Percentiles rank a stretch among this genome's conserved stretches.
phyloP scores from a whole-genome alignment of 129 eudicot genomes.

The Arctium lappa region DNA sequence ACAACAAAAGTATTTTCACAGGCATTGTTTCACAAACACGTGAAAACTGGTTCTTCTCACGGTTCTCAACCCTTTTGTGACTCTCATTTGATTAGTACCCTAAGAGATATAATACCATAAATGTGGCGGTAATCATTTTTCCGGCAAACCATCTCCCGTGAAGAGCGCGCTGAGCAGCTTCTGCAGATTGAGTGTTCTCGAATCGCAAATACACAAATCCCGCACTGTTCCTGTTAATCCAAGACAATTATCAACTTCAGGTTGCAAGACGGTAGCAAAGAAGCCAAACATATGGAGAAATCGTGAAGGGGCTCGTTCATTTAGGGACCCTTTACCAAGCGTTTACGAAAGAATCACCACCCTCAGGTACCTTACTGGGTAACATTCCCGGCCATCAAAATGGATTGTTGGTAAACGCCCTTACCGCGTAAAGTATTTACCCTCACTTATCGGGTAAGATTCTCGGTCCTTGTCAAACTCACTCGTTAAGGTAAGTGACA shows the following conservation, averaged over 20 bases:
- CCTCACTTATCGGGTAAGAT: too few relatives aligned
- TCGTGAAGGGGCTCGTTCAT: neutral
- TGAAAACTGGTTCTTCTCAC: neutral
- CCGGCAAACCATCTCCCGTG: constrained; percentile 98
- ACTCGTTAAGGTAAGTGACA: too few relatives aligned
- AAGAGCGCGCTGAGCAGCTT: constrained; percentile 71
- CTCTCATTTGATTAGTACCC: neutral
- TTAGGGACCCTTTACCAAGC: neutral
- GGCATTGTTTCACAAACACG: neutral
- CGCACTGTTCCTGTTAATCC: constrained; percentile 52
- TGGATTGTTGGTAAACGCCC: too few relatives aligned
- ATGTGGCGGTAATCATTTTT: constrained; percentile 86
- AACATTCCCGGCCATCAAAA: too few relatives aligned
- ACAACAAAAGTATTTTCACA: neutral
- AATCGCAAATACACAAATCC: constrained; percentile 80
- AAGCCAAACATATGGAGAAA: neutral
- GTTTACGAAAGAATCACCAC: too few relatives aligned
- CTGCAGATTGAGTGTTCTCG: constrained; percentile 62
- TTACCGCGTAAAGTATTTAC: too few relatives aligned
- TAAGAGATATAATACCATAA: constrained; percentile 42
- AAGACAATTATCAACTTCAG: constrained; percentile 13
- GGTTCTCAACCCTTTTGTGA: neutral
- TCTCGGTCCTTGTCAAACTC: too few relatives aligned
- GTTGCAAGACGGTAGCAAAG: neutral
- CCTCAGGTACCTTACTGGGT: too few relatives aligned